Base-by-base conservation (phyloP, 768 basidiomycete species). In the Tylopilus vinaceipallidus region DNA sequence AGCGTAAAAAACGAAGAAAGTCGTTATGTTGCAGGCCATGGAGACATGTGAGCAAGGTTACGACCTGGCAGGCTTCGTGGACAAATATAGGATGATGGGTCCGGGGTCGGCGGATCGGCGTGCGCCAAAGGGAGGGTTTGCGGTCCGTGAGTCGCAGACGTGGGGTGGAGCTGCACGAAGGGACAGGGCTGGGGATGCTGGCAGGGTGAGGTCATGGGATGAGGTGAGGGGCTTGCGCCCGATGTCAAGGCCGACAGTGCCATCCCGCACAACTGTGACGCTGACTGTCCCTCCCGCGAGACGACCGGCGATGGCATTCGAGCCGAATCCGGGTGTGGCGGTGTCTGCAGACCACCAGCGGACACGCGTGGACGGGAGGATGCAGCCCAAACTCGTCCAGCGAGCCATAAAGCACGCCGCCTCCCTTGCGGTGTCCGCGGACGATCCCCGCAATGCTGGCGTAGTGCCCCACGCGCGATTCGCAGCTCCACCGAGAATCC, bases 401-500 rank as follows among this genome's bases (percentile, higher is more conserved):
- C 13, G n/a, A 14, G 34, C 42, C 51, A 50, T 50, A 44, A 50
- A 42, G 22, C 3, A 26, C 22, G 11, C 3, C n/a, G n/a, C n/a
- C n/a, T 19, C 11, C 24, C 26, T 27, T 12, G 23, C 19, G 36
- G 36, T 22, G 51, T 33, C 20, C 34, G 14, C 24, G 29, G n/a
- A 40, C 11, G 41, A 22, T 27, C 41, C 41, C 16, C 6, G 20
- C n/a, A n/a, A n/a, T n/a, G 40, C 22, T 37, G 43, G 26, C 27
- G 45, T 35, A 11, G 6, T 6, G 4, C 3, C n/a, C n/a, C 3
- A 17, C 14, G 33, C 32, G 30, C 42, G 59, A 50, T 57, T 49
- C 57, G 36, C 58, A 46, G 33, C 35, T 23, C 24, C 47, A 55
- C 56, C 54, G 58, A 44, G 58, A 47, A 59, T 60, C 54, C 23